phyloP scores from a whole-genome alignment of 75 land plant species.

The Gnetum montanum region DNA sequence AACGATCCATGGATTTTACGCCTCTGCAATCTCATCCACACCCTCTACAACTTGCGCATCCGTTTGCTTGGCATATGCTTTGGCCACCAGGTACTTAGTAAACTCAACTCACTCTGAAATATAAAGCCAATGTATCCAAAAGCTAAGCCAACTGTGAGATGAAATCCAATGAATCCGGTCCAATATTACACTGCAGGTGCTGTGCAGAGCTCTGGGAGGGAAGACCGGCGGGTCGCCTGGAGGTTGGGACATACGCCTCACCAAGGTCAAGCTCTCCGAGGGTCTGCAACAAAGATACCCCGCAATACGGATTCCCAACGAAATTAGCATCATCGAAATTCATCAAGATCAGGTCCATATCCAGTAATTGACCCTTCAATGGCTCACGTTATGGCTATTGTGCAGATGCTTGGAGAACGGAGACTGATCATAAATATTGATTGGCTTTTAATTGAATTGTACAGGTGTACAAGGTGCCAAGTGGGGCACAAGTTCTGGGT shows the following conservation, averaged over 20 bases:
- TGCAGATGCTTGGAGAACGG: too few relatives aligned
- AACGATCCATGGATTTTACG: slow-evolving; percentile 43
- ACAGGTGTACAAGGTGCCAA: slow-evolving; percentile 56
- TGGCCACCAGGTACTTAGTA: slow-evolving; percentile 53
- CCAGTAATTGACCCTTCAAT: too few relatives aligned
- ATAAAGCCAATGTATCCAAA: too few relatives aligned
- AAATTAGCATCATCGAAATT: slow-evolving; percentile 44
- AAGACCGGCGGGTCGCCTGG: slow-evolving; percentile 47
- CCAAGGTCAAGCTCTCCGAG: slow-evolving; percentile 21
- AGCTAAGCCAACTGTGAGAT: neutral
- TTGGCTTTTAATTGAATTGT: too few relatives aligned
- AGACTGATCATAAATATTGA: too few relatives aligned
- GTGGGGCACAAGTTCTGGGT: slow-evolving; percentile 46
- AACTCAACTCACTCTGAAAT: too few relatives aligned
- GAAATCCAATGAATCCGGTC: too few relatives aligned
- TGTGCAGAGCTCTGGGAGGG: slow-evolving; percentile 85
- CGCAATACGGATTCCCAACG: slow-evolving; percentile 33
- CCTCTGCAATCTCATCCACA: slow-evolving; percentile 47
- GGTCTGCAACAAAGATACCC: slow-evolving; percentile 29
- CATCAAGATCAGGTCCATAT: slow-evolving; percentile 60
- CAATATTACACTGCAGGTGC: too few relatives aligned
- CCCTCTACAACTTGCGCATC: slow-evolving; percentile 36
- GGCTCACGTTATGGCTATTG: too few relatives aligned
- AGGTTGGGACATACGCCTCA: slow-evolving; percentile 91
- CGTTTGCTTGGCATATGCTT: slow-evolving; percentile 70